phyloP scores from a whole-genome alignment of 345 rosid species.

The Punica granatum region DNA sequence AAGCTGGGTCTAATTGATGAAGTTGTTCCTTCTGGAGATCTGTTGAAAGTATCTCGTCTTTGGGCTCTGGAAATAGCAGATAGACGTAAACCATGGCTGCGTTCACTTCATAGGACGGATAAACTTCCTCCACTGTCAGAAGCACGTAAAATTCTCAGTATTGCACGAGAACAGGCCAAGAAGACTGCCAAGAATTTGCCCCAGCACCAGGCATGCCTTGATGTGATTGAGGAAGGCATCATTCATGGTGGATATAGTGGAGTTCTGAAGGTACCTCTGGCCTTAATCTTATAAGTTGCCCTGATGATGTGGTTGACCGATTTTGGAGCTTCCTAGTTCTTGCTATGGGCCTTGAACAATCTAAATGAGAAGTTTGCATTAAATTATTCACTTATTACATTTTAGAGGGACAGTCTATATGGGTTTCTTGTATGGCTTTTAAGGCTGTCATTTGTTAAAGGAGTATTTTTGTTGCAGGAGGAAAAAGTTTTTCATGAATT shows the following conservation, averaged over 20 bases:
- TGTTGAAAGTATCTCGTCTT: constrained; percentile 62
- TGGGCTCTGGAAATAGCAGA: constrained; percentile 84
- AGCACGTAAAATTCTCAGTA: constrained; percentile 52
- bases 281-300: background rate
- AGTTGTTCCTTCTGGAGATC: constrained; percentile 59
- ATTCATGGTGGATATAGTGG: constrained; percentile 91
- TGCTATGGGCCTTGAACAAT: background rate
- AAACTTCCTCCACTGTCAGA: constrained; percentile 83
- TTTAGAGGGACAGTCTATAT: background rate
- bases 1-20: constrained; percentile 83
- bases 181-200: constrained; percentile 81
- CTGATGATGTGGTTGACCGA: background rate
- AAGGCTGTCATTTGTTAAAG: background rate
- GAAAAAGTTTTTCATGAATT: constrained; percentile 66
- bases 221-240: constrained; percentile 88
- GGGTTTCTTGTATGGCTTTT: background rate
- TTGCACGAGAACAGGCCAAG: constrained; percentile 62
- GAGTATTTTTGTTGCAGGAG: constrained; percentile 49
- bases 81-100: constrained; percentile 70
- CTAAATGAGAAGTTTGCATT: background rate
- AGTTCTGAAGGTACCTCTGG: constrained; percentile 57
- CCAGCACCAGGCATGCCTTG: constrained; percentile 81
- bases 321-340: background rate
- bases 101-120: constrained; percentile 77
- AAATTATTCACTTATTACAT: background rate